Evolutionary conservation across 768 basidiomycete genomes (phyloP).

Genomic region (Chalciporus piperatus): DNA sequence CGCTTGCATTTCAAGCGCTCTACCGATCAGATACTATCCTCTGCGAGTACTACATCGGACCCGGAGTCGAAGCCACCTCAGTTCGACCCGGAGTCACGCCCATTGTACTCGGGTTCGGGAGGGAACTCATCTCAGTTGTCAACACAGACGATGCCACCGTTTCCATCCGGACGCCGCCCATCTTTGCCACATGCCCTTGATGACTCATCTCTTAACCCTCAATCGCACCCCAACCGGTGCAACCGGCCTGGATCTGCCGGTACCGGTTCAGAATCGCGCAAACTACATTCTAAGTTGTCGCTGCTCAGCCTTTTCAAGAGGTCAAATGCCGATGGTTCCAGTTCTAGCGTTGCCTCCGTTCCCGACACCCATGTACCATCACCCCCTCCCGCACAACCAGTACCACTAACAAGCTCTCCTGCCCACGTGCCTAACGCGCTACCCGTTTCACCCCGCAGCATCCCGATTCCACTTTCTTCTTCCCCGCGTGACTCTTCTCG

Average conservation of each 20-base stretch:
- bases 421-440: constrained; percentile 16
- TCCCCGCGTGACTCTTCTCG: constrained; percentile 29
- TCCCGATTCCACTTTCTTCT: constrained; percentile 23
- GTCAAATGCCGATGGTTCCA: constrained; percentile 37
- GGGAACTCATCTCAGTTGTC: constrained; percentile 3
- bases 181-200: constrained; percentile 58
- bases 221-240: constrained; percentile 29
- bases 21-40: constrained; percentile 64
- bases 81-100: constrained; percentile 15
- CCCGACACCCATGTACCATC: constrained; percentile 28
- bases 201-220: constrained; percentile 33
- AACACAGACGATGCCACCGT: constrained; percentile 21
- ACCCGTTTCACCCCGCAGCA: constrained; percentile 30
- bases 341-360: constrained; percentile 33
- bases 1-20: constrained; percentile 75
- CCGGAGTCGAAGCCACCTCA: constrained; percentile 24
- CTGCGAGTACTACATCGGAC: constrained; percentile 37
- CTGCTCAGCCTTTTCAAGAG: constrained; percentile 75
- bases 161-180: constrained; percentile 52
- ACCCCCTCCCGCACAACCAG: constrained; percentile 27
- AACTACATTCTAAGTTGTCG: constrained; percentile 68
- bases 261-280: constrained; percentile 57
- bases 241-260: constrained; percentile 73
- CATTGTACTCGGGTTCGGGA: constrained; percentile 2
- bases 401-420: constrained; percentile 20